Percentiles rank a stretch among this genome's conserved stretches.
Conservation (phyloP, 2,329 filamentous ascomycete species). For the Beauveria varroae region DNA sequence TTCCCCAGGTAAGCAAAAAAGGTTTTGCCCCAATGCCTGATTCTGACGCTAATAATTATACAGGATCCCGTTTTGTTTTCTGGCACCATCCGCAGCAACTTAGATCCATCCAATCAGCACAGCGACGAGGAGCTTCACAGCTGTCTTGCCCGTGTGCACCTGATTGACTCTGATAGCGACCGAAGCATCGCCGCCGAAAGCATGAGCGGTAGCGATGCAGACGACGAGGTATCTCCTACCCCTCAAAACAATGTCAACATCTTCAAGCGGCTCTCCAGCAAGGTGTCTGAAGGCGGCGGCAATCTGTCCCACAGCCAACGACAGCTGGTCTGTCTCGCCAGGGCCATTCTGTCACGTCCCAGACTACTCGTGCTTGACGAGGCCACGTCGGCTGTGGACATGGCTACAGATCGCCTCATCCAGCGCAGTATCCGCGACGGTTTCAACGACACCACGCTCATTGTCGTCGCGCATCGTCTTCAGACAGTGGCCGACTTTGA, state of each 20-base stretch:
- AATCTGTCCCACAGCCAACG: constrained; percentile 25
- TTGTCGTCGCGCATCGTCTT: constrained; percentile 60
- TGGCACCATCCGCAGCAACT: constrained; percentile 64
- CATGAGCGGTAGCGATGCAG: constrained; percentile 28
- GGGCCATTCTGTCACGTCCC: constrained; percentile 53
- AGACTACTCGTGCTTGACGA: constrained; percentile 65
- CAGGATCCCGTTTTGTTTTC: constrained; percentile 74
- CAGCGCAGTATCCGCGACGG: constrained; percentile 56
- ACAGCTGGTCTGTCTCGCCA: constrained; percentile 56
- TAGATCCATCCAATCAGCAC: constrained; percentile 62
- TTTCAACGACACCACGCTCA: constrained; percentile 50
- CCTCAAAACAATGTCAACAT: constrained; percentile 34
- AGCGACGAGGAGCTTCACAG: constrained; percentile 35
- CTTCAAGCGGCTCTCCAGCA: constrained; percentile 45
- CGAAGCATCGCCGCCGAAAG: constrained; percentile 6
- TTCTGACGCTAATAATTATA: constrained; percentile 23
- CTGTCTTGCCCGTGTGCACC: constrained; percentile 55
- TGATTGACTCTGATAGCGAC: constrained; percentile 33
- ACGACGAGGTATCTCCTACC: constrained; percentile 27
- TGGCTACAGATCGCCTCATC: constrained; percentile 58
- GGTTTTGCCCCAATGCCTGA: neutral
- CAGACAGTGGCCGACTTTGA: constrained; percentile 63
- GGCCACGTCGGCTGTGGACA: constrained; percentile 61
- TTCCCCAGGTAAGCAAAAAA: constrained; percentile 43
- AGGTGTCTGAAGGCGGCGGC: constrained; percentile 55